These are phyloP conservation scores for Aspergillus cejpii DNA, from an alignment of 2,329 filamentous ascomycete genomes.

Conservation along the genomic window DNA sequence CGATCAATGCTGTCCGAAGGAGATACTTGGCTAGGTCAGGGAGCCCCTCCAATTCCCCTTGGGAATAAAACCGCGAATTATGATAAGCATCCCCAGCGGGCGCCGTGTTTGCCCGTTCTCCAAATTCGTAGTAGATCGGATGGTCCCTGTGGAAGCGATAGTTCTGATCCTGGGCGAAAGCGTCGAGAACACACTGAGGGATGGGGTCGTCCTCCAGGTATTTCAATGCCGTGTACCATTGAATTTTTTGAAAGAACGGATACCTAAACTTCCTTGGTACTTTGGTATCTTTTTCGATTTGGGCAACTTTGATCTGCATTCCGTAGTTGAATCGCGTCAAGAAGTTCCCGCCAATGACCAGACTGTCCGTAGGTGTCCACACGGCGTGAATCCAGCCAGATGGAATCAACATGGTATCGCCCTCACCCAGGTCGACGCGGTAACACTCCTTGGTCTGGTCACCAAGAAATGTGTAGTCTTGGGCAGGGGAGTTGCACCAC, in stretches of 20 bases:
- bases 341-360: slow-evolving; percentile 67
- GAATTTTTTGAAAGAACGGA: slow-evolving; percentile 62
- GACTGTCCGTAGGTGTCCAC: slow-evolving; percentile 62
- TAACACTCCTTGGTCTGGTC: slow-evolving; percentile 61
- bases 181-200: slow-evolving; percentile 50
- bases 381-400: slow-evolving; percentile 68
- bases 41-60: slow-evolving; percentile 56
- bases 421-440: slow-evolving; percentile 58
- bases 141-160: slow-evolving; percentile 48
- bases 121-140: slow-evolving; percentile 55
- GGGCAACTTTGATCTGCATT: slow-evolving; percentile 59
- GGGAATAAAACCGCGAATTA: slow-evolving; percentile 57
- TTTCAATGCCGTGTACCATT: slow-evolving; percentile 60
- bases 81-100: slow-evolving; percentile 48
- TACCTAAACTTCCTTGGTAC: slow-evolving; percentile 61
- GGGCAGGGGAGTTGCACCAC: slow-evolving; percentile 61
- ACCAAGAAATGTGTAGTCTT: slow-evolving; percentile 60
- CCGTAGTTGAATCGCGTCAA: slow-evolving; percentile 59
- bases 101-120: slow-evolving; percentile 48
- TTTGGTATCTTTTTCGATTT: slow-evolving; percentile 62
- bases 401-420: slow-evolving; percentile 64
- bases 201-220: slow-evolving; percentile 60
- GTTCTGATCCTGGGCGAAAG: slow-evolving; percentile 50
- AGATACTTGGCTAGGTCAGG: slow-evolving; percentile 55
- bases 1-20: slow-evolving; percentile 57